A percentile compares a stretch with the other conserved stretches of the same genome.
phyloP scores from a whole-genome alignment of 176 grass and related monocot genomes.

The Echinochloa phyllopogon region DNA sequence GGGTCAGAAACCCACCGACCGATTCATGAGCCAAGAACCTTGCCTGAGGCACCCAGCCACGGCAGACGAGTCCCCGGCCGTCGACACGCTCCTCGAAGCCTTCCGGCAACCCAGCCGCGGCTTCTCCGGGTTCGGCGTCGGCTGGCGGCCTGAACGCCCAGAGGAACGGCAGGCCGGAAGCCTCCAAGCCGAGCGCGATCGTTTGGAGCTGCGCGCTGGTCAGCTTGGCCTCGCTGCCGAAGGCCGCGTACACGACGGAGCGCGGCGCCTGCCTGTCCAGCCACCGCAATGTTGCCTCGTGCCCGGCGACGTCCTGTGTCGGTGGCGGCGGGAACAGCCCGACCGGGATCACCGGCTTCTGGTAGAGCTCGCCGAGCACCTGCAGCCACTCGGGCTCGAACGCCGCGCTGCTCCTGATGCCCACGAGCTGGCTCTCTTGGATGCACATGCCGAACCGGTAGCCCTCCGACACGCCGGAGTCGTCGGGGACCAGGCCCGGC shows the following conservation, averaged over 20 bases:
- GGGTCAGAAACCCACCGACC: constrained; percentile 41
- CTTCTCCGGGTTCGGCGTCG: neutral
- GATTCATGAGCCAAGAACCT: constrained; percentile 22
- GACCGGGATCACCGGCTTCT: constrained; percentile 45
- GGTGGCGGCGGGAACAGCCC: neutral
- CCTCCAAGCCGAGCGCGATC: constrained; percentile 40
- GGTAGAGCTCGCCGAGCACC: constrained; percentile 29
- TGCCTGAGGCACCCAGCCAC: constrained; percentile 38
- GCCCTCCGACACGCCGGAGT: constrained; percentile 27
- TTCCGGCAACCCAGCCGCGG: neutral
- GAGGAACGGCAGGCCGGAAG: constrained; percentile 32
- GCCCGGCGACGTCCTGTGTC: neutral
- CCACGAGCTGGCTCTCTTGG: neutral
- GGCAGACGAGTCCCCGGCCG: constrained; percentile 20
- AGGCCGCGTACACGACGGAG: constrained; percentile 36
- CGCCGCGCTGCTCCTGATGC: constrained; percentile 1
- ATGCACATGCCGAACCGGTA: neutral
- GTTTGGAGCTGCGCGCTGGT: constrained; percentile 3
- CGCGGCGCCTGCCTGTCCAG: constrained; percentile 10
- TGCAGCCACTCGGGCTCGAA: constrained; percentile 35
- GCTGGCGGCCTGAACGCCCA: constrained; percentile 31
- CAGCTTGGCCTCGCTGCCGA: constrained; percentile 44
- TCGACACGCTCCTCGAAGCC: constrained; percentile 27
- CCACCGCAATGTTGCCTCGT: constrained; percentile 29
- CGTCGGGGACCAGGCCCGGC: neutral